phyloP scores from a whole-genome alignment of 2,329 filamentous ascomycete species.

The Paecilomyces dactylethromorphus region DNA sequence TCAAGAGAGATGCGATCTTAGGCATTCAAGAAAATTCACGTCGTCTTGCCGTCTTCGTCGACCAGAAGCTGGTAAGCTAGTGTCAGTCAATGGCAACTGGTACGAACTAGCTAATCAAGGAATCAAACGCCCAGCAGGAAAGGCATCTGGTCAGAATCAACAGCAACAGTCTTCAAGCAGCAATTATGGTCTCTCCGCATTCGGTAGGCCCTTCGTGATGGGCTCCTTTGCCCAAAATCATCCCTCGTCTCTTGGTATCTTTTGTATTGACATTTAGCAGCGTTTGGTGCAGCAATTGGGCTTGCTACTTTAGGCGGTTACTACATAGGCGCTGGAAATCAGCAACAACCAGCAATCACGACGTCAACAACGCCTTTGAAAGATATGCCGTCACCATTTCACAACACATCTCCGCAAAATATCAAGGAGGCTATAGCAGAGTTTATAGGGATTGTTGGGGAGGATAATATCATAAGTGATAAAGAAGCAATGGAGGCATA shows the following conservation, averaged over 20 bases:
- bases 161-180: not conserved
- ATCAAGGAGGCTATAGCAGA: not conserved
- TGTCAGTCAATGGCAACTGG: not conserved
- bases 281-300: not conserved
- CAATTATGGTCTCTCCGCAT: not conserved
- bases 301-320: not conserved
- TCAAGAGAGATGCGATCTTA: not conserved
- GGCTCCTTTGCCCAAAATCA: not conserved
- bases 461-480: not conserved
- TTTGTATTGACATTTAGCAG: not conserved
- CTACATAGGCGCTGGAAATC: not conserved
- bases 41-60: not conserved
- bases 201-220: not conserved
- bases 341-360: not conserved
- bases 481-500: not conserved
- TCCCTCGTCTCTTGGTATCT: not conserved
- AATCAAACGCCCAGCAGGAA: not conserved
- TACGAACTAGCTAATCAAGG: not conserved
- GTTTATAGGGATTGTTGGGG: not conserved
- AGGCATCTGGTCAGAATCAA: not conserved
- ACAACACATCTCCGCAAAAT: not conserved
- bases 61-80: not conserved
- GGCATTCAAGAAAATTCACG: not conserved
- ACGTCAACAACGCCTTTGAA: not conserved
- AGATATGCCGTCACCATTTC: not conserved